These are phyloP conservation scores for Dendryphion nanum DNA, from an alignment of 2,329 filamentous ascomycete species.

Conservation along the genomic window DNA sequence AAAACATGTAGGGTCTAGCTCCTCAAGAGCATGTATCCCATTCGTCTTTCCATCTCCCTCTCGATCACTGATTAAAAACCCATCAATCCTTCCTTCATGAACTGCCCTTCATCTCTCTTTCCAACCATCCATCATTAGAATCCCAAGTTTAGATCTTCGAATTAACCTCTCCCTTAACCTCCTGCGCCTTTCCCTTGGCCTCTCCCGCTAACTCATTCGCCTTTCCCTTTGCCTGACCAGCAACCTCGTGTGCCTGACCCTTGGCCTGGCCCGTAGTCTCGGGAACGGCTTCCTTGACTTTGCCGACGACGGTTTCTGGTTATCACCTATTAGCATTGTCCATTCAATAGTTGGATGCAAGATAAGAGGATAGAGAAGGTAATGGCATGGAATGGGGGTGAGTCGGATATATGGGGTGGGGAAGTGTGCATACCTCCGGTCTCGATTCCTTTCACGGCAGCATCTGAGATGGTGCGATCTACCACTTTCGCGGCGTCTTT, in stretches of 20 bases:
- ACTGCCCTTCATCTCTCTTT: slow-evolving; percentile 17
- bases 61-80: background rate
- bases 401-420: too few species aligned
- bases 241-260: slow-evolving; percentile 28
- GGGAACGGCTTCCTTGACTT: slow-evolving; percentile 37
- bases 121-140: background rate
- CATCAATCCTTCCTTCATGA: slow-evolving; percentile 38
- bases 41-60: background rate
- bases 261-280: slow-evolving; percentile 36
- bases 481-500: slow-evolving; percentile 60
- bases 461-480: slow-evolving; percentile 56
- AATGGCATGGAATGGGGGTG: background rate
- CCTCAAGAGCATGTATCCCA: background rate
- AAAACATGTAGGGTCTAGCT: background rate
- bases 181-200: slow-evolving; percentile 43
- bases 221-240: slow-evolving; percentile 39
- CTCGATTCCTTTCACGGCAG: slow-evolving; percentile 61
- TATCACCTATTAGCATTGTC: slow-evolving; percentile 10
- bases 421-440: slow-evolving; percentile 54
- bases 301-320: slow-evolving; percentile 51
- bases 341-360: background rate
- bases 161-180: slow-evolving; percentile 47
- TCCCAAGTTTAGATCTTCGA: slow-evolving; percentile 42
- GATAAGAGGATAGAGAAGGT: background rate
- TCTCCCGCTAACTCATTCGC: slow-evolving; percentile 40